Base-by-base conservation (phyloP, 306 rosid species). In the Begonia peltatifolia region DNA sequence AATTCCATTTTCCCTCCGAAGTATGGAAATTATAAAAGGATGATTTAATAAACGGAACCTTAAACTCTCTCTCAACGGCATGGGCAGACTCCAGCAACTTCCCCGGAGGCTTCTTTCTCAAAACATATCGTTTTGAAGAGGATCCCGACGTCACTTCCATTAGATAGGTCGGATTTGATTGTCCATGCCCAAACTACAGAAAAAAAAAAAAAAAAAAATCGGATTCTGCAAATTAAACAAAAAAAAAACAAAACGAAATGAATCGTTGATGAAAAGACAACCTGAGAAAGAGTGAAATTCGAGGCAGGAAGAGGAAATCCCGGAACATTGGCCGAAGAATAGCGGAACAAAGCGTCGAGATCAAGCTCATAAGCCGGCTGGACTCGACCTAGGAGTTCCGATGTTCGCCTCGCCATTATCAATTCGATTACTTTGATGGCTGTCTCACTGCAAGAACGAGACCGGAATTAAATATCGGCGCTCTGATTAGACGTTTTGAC, bases 41-140 rank as follows among this genome's bases (percentile, higher is more conserved):
- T 7, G 38, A 7, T 7, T 5, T 30, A 30, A 30, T 30, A 30
- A 30, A 30, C 9, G 38, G 38, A 30, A 90, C 99, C 99, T 73
- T 70, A 73, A 86, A 90, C 55, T 90, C 99, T 74, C 99, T 80
- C 47, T 90, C 95, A 1, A 90, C 86, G 41, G 95, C 99, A 61
- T 90, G 99, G 68, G 99, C 99, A 30, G 94, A 90, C 30, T 77
- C 73, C 14, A 90, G 79, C 79, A 90, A 60, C 54, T 52, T 60
- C 64, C 99, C 95, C 0, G 94, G 63, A 52, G 99, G 95, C 68
- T 83, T 90, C 83, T 90, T 90, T 58, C 99, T 80, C 60, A 90
- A 65, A 63, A 90, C 99, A 59, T 78, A 90, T 30, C 82, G 90
- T 25, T 79, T 78, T 58, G 67, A 63, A 22, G 84, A 63, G 46